phyloP scores from a whole-genome alignment of 768 basidiomycete genomes.

The Leucogyrophana mollusca region DNA sequence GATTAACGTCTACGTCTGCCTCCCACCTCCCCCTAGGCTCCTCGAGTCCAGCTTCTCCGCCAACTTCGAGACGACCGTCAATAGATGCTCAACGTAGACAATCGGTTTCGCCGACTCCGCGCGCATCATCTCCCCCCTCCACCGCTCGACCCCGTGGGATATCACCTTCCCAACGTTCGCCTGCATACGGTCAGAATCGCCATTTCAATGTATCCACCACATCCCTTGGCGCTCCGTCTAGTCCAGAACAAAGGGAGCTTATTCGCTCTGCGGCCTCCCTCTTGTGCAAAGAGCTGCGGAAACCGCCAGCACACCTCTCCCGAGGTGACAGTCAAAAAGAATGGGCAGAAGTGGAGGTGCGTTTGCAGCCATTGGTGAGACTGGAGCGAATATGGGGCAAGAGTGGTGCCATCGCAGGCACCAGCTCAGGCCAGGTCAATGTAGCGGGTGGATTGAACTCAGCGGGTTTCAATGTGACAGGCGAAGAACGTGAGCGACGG shows the following conservation, averaged over 20 bases:
- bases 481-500: conserved; percentile 74
- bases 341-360: conserved; percentile 75
- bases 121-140: conserved; percentile 43
- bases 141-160: conserved; percentile 41
- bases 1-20: conserved; percentile 47
- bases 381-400: conserved; percentile 78
- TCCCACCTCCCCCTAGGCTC: conserved; percentile 47
- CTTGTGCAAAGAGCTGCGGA: conserved; percentile 64
- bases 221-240: conserved; percentile 47
- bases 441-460: conserved; percentile 26
- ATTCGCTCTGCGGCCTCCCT: conserved; percentile 63
- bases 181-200: conserved; percentile 49
- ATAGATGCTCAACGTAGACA: conserved; percentile 25
- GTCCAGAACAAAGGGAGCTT: conserved; percentile 63
- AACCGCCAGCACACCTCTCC: conserved; percentile 56
- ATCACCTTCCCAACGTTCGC: conserved; percentile 43
- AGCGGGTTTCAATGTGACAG: conserved; percentile 43
- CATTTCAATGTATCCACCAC: conserved; percentile 60
- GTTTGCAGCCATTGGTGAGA: conserved; percentile 57
- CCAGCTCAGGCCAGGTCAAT: conserved; percentile 42
- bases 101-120: conserved; percentile 29
- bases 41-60: conserved; percentile 22
- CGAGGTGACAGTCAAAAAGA: conserved; percentile 53
- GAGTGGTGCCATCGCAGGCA: conserved; percentile 44
- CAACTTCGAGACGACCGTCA: conserved; percentile 26